Base-by-base conservation (phyloP, 768 basidiomycete genomes). In the Naganishia randhawae region DNA sequence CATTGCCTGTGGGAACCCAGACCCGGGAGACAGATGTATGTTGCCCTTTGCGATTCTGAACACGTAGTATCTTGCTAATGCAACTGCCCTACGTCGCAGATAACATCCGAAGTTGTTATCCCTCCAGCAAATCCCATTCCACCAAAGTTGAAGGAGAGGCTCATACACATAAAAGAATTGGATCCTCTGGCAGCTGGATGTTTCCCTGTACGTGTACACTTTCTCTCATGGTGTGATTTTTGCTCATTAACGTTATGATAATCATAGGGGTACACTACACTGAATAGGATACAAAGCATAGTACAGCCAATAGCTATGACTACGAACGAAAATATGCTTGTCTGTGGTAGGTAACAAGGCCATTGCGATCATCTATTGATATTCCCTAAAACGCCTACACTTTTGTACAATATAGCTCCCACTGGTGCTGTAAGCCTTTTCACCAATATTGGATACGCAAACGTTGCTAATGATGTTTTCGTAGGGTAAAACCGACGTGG, bases 401-500 rank as follows among this genome's bases (percentile, higher is more conserved):
- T 70, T 39, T 25, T 16, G n/a, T 25, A 16, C 63, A 50, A 37
- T 51, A 11, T 27, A 95, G 93, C 96, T 76, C 96, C 96, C 0
- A 99, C 96, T 71, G 96, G 96, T 84, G 95, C 96, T 72, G 93
- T 95, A 73, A 81, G 89, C 80, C 22, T 29, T 10, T 2, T 62
- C 14, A 50, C 31, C 6, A 32, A n/a, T 19, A 32, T 22, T 55
- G 45, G 33, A 16, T 14, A 42, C 25, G n/a, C 16, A 29, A 63
- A 53, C 31, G 50, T 69, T 11, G 25, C 67, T 71, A 17, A 63
- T 39, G 63, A 35, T 7, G 19, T 14, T 29, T 50, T 19, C 57
- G 4, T 7, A 61, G 92, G 96, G 96, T 80, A 99, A 99, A 91
- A 99, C 96, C 0, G 96, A 99, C 79, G 89, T 99, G 0, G 96